A percentile compares a stretch with the other conserved stretches of the same genome.
phyloP scores from a whole-genome alignment of 192 early-diverging fungal genomes.

The Entrophospora sp. region DNA sequence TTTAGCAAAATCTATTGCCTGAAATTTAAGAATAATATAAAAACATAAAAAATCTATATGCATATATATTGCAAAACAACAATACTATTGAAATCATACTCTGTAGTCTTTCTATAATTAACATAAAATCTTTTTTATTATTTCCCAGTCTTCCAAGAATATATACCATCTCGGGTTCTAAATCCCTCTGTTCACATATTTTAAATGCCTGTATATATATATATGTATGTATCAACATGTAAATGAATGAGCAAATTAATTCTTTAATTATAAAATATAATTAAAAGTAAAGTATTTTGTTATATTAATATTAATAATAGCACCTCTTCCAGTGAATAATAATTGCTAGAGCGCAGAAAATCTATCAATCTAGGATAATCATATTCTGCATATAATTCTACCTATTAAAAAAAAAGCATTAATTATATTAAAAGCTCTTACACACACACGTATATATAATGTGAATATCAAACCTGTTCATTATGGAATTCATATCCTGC shows the following conservation, averaged over 20 bases:
- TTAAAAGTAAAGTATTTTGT: too few species aligned
- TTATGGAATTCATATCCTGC: conserved; percentile 66
- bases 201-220: conserved; percentile 52
- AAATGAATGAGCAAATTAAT: too few species aligned
- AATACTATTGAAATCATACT: conserved; percentile 47
- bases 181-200: conserved; percentile 72
- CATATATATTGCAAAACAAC: background rate
- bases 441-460: too few species aligned
- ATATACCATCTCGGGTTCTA: conserved; percentile 98
- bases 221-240: background rate
- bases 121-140: conserved; percentile 81
- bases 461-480: conserved; percentile 34
- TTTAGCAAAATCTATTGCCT: conserved; percentile 97
- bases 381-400: conserved; percentile 90
- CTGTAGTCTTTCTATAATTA: conserved; percentile 84
- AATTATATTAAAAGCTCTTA: too few species aligned
- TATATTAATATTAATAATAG: too few species aligned
- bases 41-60: background rate
- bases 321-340: conserved; percentile 69
- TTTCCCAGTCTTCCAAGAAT: conserved; percentile 96
- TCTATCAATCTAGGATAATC: conserved; percentile 63
- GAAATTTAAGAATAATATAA: too few species aligned
- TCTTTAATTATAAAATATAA: too few species aligned
- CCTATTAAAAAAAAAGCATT: too few species aligned
- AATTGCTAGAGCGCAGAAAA: conserved; percentile 76